Evolutionary conservation across 169 alveolate species (phyloP).

Genomic region (Plasmodium cynomolgi): DNA sequence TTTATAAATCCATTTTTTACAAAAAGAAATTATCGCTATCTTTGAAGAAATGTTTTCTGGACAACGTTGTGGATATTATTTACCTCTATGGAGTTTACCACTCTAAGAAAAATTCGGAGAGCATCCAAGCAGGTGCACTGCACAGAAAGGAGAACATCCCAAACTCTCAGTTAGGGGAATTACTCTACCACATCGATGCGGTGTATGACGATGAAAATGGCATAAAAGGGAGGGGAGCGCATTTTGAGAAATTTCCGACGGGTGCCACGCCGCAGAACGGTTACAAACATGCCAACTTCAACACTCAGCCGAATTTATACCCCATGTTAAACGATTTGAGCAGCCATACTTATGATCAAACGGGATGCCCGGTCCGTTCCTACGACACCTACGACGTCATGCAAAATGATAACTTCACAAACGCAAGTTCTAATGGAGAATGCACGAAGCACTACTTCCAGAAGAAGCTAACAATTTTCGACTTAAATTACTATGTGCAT

Average conservation of each 20-base stretch:
- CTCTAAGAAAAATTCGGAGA: neutral
- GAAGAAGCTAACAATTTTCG: constrained; percentile 43
- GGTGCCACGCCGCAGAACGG: neutral
- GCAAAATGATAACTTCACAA: neutral
- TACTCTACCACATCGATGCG: neutral
- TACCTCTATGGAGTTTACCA: constrained; percentile 28
- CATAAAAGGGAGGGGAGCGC: neutral
- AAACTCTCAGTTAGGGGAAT: neutral
- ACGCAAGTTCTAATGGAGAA: constrained; percentile 11
- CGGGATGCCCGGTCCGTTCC: neutral
- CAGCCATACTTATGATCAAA: neutral
- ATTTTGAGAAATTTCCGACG: neutral
- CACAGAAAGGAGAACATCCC: neutral
- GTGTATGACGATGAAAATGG: neutral
- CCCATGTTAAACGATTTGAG: neutral
- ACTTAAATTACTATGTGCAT: constrained; percentile 36
- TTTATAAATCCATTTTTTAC: constrained; percentile 65
- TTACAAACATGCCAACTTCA: neutral
- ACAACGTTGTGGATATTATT: constrained; percentile 35
- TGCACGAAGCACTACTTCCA: constrained; percentile 23
- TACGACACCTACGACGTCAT: neutral
- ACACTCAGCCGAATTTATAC: neutral
- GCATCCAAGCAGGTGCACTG: neutral
- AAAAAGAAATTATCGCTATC: constrained; percentile 50
- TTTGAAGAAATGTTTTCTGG: constrained; percentile 25